Evolutionary conservation across 1,284 basidiomycete species (phyloP).

Genomic region (Ceratobasidium sp.): DNA sequence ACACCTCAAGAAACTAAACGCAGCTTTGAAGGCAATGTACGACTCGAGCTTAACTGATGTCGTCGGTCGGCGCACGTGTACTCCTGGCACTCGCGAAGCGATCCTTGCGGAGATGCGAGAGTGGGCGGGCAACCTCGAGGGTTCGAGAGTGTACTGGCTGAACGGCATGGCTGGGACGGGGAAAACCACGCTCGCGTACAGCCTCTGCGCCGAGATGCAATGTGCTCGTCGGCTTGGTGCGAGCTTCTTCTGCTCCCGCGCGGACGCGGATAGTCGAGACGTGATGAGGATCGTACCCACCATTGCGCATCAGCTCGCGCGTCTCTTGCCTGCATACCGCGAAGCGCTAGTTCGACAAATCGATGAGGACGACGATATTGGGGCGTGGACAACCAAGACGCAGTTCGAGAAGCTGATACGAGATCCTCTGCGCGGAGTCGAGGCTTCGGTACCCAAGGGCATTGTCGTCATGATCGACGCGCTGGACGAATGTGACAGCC

Average conservation of each 20-base stretch:
- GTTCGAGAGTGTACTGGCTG: background rate
- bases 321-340: no score
- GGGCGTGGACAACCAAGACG: background rate
- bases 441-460: background rate
- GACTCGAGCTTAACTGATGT: background rate
- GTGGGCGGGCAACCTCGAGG: background rate
- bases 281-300: no score
- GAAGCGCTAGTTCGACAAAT: no score
- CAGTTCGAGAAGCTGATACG: background rate
- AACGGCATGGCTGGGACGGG: conserved; percentile 15
- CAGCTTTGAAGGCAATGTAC: background rate
- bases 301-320: no score
- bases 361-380: no score
- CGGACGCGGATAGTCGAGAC: no score
- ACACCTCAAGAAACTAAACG: no score
- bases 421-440: background rate
- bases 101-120: background rate
- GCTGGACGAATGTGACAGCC: background rate
- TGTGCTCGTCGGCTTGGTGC: no score
- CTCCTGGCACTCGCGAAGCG: background rate
- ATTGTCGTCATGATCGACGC: background rate
- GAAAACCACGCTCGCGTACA: background rate
- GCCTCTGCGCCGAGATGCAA: no score
- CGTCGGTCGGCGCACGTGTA: background rate
- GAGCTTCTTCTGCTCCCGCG: no score